Percentiles rank a stretch among this genome's conserved stretches.
Conservation (phyloP, 2,329 filamentous ascomycete genomes). For the Furcasterigmium furcatum region DNA sequence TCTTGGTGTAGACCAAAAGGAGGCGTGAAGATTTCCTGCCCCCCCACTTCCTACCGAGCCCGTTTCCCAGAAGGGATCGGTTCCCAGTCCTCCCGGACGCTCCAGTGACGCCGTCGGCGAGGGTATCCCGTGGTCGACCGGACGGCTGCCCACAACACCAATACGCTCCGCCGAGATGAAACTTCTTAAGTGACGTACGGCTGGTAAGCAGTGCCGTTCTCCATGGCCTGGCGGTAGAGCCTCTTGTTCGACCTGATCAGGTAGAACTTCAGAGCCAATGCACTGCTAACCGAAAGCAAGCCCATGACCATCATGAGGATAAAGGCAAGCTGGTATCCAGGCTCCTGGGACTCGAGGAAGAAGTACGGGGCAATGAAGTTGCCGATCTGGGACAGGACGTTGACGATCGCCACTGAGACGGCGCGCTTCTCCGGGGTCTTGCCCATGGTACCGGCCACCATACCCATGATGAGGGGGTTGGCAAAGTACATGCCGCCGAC, state of each 20-base stretch:
- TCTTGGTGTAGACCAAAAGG: too few relatives aligned
- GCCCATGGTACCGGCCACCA: conserved; percentile 11
- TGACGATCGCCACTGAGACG: conserved; percentile 10
- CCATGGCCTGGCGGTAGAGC: conserved; percentile 15
- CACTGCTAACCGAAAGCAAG: conserved; percentile 1
- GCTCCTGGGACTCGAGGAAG: conserved; percentile 16
- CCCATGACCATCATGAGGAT: conserved; percentile 16
- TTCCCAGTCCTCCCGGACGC: too few relatives aligned
- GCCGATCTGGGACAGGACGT: conserved; percentile 10
- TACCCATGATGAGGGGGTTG: conserved; percentile 5
- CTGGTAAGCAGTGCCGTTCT: too few relatives aligned
- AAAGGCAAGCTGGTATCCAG: conserved; percentile 16
- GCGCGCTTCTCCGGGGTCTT: conserved; percentile 16
- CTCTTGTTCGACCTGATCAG: conserved; percentile 55
- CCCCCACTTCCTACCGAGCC: too few relatives aligned
- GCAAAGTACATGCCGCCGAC: conserved; percentile 10
- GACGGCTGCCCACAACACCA: too few relatives aligned
- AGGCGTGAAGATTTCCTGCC: too few relatives aligned
- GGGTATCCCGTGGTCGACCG: too few relatives aligned
- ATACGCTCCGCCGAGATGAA: too few relatives aligned
- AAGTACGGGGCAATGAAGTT: conserved; percentile 23
- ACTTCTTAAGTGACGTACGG: too few relatives aligned
- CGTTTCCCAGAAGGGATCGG: too few relatives aligned
- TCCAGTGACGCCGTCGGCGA: too few relatives aligned
- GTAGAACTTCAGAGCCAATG: conserved; percentile 53